Evolutionary conservation across 768 basidiomycete genomes (phyloP).

Genomic region (Termitomyces sp.): DNA sequence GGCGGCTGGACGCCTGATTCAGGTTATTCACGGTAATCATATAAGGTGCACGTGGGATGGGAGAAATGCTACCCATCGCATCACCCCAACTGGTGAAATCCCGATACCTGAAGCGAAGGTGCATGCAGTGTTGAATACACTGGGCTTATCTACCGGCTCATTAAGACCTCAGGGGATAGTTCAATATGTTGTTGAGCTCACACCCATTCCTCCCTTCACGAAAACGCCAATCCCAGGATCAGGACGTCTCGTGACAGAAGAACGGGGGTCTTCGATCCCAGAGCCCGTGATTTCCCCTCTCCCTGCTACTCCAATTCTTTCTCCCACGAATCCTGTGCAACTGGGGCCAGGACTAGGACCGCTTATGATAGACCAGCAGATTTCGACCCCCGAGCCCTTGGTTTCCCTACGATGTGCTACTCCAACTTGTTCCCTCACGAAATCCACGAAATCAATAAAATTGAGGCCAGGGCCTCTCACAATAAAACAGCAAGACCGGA

Average conservation of each 20-base stretch:
- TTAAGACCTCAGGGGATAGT: not conserved
- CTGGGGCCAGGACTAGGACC: too few relatives aligned
- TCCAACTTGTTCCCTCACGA: not conserved
- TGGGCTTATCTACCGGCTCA: not conserved
- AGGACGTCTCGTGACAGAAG: not conserved
- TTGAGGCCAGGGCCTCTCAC: not conserved
- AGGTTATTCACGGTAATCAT: constrained; percentile 81
- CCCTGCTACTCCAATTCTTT: not conserved
- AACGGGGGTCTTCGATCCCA: not conserved
- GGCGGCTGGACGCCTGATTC: constrained; percentile 72
- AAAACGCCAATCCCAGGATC: not conserved
- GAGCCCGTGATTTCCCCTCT: not conserved
- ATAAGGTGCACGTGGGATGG: constrained; percentile 91
- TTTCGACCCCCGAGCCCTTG: not conserved
- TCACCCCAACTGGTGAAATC: constrained; percentile 29
- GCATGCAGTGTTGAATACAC: constrained; percentile 6
- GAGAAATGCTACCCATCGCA: constrained; percentile 53
- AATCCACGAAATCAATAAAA: not conserved
- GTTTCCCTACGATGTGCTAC: not conserved
- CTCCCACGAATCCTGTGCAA: not conserved
- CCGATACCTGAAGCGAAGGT: not conserved
- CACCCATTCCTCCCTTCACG: not conserved
- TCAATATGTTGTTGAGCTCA: constrained; percentile 3
- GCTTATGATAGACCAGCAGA: not conserved
- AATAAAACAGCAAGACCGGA: not conserved